Base-by-base conservation (phyloP, 225 moss, liverwort and hornwort species). In the Neckera pumila region DNA sequence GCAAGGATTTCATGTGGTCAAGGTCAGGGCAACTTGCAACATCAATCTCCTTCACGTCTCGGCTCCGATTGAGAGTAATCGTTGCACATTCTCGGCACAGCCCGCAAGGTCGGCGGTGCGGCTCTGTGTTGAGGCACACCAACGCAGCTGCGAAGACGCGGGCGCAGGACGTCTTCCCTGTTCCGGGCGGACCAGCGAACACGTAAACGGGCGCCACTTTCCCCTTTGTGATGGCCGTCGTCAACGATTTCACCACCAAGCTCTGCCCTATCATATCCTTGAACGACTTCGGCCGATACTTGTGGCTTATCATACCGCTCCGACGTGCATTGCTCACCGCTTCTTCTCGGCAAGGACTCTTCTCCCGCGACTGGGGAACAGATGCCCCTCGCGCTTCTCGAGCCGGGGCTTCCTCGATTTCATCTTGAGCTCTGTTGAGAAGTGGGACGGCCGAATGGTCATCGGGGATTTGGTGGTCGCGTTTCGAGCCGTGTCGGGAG, bases 121-220 rank as follows among this genome's bases (percentile, higher is more conserved):
- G 94, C 64, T 93, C 90, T 43, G 89, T 89, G 81, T 95, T 92
- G 56, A 95, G 87, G 86, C 98, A 98, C 61, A 94, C 95, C 79
- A 98, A 75, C 11, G 95, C 96, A 51, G 92, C 94, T 33, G 98
- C 98, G 65, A 98, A 97, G 61, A 98, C 95, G 57, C 98, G 90
- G 38, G 98, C 96, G 42, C 94, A 89, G 10, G 94, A 93, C 38
- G 96, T 92, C 65, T 98, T 97, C 42, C 98, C 98, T 11, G 94
- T 96, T 36, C 97, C 98, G 31, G 90, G 92, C 81, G 96, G 97
- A 45, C 98, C 97, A 51, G 93, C 78, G 56, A 98, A 98, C 65
- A 97, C 89, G 86, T 98, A 97, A 10, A 96, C 91, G 2, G 97
- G 94, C 14, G 95, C 95, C 79, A 98, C 93, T 88, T 93, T 95